These are phyloP conservation scores for Ogataea methanolica DNA, from an alignment of 805 yeast species.

Conservation along the genomic window DNA sequence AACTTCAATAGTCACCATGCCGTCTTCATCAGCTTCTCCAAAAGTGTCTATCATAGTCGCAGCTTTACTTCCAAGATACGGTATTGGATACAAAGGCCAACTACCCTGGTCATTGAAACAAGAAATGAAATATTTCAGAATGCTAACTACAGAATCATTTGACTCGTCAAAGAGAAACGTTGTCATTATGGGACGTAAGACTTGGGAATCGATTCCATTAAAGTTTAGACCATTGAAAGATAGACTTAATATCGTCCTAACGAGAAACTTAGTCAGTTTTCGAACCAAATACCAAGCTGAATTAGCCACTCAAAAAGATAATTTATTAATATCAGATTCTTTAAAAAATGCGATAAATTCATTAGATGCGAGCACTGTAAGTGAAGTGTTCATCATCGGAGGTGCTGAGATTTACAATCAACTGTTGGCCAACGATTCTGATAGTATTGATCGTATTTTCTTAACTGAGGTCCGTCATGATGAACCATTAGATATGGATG, in stretches of 20 bases:
- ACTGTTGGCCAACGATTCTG: slow-evolving; percentile 22
- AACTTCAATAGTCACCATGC: neutral
- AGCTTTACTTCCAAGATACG: slow-evolving; percentile 71
- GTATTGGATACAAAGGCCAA: slow-evolving; percentile 78
- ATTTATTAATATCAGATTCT: slow-evolving; percentile 33
- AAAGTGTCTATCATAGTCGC: slow-evolving; percentile 75
- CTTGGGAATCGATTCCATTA: slow-evolving; percentile 91
- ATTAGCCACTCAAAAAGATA: slow-evolving; percentile 13
- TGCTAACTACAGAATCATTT: slow-evolving; percentile 52
- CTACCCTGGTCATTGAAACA: slow-evolving; percentile 84
- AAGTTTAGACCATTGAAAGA: slow-evolving; percentile 79
- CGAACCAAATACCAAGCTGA: slow-evolving; percentile 24
- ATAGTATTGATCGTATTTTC: slow-evolving; percentile 49
- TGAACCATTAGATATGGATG: slow-evolving; percentile 55
- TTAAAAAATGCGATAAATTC: slow-evolving; percentile 38
- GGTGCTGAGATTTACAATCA: slow-evolving; percentile 83
- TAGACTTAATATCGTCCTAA: slow-evolving; percentile 71
- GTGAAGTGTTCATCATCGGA: slow-evolving; percentile 78
- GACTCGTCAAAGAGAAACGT: slow-evolving; percentile 48
- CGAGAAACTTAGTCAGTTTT: slow-evolving; percentile 37
- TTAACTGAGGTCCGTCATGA: slow-evolving; percentile 61
- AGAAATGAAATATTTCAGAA: slow-evolving; percentile 82
- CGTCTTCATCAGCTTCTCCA: slow-evolving; percentile 13
- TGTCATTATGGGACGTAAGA: slow-evolving; percentile 92
- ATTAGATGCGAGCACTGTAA: slow-evolving; percentile 34